A percentile compares a stretch with the other conserved stretches of the same genome.
Conservation (phyloP, 306 rosid genomes). For the Cucumis hystrix region DNA sequence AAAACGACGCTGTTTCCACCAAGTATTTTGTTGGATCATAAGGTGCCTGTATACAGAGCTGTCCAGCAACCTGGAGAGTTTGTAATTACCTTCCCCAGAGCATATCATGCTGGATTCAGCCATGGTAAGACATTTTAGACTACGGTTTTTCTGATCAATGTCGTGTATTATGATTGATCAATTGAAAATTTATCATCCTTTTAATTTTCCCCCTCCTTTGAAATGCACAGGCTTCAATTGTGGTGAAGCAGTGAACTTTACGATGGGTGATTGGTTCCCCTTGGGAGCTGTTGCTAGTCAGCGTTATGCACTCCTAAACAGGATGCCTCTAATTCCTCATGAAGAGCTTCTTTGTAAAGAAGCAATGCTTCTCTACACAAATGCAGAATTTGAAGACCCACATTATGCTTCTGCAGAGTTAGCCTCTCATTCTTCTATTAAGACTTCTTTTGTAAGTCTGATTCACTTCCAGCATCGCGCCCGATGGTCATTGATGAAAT, state of each 20-base stretch:
- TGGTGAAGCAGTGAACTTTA: constrained; percentile 98
- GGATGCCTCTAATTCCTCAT: constrained; percentile 83
- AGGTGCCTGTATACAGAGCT: constrained; percentile 84
- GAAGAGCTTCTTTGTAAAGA: constrained; percentile 96
- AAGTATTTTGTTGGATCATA: constrained; percentile 61
- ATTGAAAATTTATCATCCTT: neutral
- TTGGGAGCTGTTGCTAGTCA: constrained; percentile 86
- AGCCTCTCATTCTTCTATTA: constrained; percentile 35
- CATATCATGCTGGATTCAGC: constrained; percentile 96
- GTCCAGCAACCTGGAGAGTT: constrained; percentile 97
- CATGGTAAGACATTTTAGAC: constrained; percentile 45
- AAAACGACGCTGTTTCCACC: constrained; percentile 97
- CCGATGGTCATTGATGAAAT: constrained; percentile 69
- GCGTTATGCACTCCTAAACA: constrained; percentile 74
- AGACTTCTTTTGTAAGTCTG: constrained; percentile 57
- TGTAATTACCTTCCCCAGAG: constrained; percentile 81
- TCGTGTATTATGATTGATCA: neutral
- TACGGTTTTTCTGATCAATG: neutral
- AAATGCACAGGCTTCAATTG: constrained; percentile 74
- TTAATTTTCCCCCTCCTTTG: neutral
- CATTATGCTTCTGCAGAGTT: constrained; percentile 38
- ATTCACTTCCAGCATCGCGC: constrained; percentile 84
- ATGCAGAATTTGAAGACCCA: constrained; percentile 59
- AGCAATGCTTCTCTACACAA: constrained; percentile 57
- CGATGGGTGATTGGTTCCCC: constrained; percentile 96